These are phyloP conservation scores for Fusarium proliferatum DNA, from an alignment of 2,329 filamentous ascomycete genomes.

Conservation along the genomic window DNA sequence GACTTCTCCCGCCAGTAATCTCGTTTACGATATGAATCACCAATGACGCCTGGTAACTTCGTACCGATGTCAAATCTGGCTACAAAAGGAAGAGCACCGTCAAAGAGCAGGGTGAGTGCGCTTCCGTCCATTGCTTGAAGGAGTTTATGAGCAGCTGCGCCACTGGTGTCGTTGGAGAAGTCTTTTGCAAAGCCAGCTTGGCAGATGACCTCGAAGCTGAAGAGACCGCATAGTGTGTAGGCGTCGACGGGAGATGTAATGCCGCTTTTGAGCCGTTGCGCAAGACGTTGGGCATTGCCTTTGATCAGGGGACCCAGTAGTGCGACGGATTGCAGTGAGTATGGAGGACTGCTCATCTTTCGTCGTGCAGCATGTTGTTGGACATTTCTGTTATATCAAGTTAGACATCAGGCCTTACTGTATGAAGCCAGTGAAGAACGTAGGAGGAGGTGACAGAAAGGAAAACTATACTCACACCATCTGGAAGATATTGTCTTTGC, in stretches of 20 bases:
- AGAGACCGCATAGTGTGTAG: not conserved
- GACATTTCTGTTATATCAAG: rapidly evolving
- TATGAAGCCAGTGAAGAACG: rapidly evolving
- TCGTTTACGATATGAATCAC: not conserved
- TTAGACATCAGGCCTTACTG: rapidly evolving
- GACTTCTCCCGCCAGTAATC: not conserved
- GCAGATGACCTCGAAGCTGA: not conserved
- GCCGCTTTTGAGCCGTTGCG: rapidly evolving
- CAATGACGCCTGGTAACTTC: not conserved
- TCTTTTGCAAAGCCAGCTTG: not conserved
- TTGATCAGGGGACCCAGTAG: rapidly evolving
- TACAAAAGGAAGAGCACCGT: not conserved
- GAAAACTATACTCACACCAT: not conserved
- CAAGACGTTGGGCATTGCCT: not conserved
- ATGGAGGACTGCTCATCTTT: not conserved
- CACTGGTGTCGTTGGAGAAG: not conserved
- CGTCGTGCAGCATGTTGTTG: not conserved
- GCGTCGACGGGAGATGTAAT: not conserved
- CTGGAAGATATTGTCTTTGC: not conserved
- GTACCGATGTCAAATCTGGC: not conserved
- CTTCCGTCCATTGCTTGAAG: not conserved
- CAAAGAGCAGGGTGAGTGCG: not conserved
- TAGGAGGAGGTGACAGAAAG: rapidly evolving
- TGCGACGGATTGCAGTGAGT: not conserved
- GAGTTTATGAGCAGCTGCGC: not conserved